Base-by-base conservation (phyloP, 2,329 filamentous ascomycete species). In the Penicillium sp. region DNA sequence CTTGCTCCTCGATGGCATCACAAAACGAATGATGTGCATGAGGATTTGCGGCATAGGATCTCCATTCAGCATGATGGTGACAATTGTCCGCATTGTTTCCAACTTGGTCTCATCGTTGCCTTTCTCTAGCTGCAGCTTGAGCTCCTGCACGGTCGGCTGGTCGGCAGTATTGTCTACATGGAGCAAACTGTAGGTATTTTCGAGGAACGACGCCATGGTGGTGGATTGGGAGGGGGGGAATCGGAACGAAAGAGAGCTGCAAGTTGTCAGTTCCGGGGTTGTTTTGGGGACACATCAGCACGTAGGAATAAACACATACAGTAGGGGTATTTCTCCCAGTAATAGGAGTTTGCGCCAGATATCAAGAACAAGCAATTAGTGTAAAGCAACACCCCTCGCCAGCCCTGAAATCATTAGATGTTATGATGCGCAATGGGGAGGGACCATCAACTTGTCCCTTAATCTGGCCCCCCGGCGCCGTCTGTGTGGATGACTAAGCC, bases 11-110 rank as follows among this genome's bases (percentile, higher is more conserved):
- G 92, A 96, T 14, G 94, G 94, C 94, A 99, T 99, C 68, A 99
- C 92, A 74, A 99, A 99, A 74, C 94, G 91, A 76, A 99, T 99
- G 72, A 99, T 99, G 80, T 97, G 94, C 94, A 99, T 99, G 67
- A 99, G 86, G 20, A 99, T 83, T 66, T 92, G 88, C 26, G 92
- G 89, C 88, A 99, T 94, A 39, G 94, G 88, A 72, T 99, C 93
- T 66, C 94, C 94, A 75, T 97, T 97, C 71, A 99, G 85, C 94
- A 99, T 97, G 72, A 97, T 86, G 61, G 90, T 96, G 72, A 97
- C 80, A 74, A 99, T 92, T 79, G 87, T 89, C 86, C 94, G 95
- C 91, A 95, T 95, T 58, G 92, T 96, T 65, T 96, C 92, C 74
- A 93, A 82, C 82, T 97, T 97, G 71, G 85, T 87, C 77, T 96